A percentile compares a stretch with the other conserved stretches of the same genome.
Conservation (phyloP, 2,329 filamentous ascomycete species). For the Hypoxylon sp. region DNA sequence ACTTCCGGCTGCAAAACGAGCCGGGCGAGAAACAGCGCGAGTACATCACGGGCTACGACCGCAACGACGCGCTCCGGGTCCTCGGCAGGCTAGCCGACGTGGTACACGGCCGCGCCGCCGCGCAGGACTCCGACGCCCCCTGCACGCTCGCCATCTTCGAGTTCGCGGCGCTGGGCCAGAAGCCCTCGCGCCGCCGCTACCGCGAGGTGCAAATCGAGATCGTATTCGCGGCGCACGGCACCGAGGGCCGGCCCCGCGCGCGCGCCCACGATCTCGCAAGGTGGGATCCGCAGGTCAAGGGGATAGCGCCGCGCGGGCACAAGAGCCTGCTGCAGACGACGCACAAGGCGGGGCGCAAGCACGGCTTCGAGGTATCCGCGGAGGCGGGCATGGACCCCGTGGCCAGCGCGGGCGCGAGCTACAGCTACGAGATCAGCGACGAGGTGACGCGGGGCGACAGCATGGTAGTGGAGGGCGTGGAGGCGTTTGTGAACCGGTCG, state of each 20-base stretch:
- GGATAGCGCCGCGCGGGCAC: slow-evolving; percentile 10
- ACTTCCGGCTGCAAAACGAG: slow-evolving; percentile 32
- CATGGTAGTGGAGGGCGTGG: slow-evolving; percentile 23
- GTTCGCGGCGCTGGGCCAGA: slow-evolving; percentile 30
- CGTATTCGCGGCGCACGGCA: slow-evolving; percentile 23
- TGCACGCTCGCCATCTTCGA: slow-evolving; percentile 26
- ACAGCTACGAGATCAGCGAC: slow-evolving; percentile 8
- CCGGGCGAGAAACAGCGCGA: slow-evolving; percentile 24
- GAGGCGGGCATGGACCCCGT: slow-evolving; percentile 10
- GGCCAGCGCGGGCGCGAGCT: slow-evolving; percentile 1
- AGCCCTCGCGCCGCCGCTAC: slow-evolving; percentile 15
- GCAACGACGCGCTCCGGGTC: slow-evolving; percentile 18
- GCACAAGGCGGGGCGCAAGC: neutral
- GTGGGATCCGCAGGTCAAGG: slow-evolving; percentile 12
- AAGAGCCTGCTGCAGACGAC: slow-evolving; percentile 5
- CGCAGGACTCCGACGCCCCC: neutral
- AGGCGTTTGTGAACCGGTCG: slow-evolving; percentile 17
- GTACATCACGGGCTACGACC: slow-evolving; percentile 31
- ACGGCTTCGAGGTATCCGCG: slow-evolving; percentile 12
- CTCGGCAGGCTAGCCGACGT: slow-evolving; percentile 22
- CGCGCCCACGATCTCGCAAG: neutral
- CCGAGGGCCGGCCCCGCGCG: neutral
- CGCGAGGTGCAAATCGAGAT: slow-evolving; percentile 23
- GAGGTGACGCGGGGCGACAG: slow-evolving; percentile 12
- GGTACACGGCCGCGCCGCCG: slow-evolving; percentile 19